Evolutionary conservation across 441 rosid genomes (phyloP).

Genomic region (Francoa sonchifolia): DNA sequence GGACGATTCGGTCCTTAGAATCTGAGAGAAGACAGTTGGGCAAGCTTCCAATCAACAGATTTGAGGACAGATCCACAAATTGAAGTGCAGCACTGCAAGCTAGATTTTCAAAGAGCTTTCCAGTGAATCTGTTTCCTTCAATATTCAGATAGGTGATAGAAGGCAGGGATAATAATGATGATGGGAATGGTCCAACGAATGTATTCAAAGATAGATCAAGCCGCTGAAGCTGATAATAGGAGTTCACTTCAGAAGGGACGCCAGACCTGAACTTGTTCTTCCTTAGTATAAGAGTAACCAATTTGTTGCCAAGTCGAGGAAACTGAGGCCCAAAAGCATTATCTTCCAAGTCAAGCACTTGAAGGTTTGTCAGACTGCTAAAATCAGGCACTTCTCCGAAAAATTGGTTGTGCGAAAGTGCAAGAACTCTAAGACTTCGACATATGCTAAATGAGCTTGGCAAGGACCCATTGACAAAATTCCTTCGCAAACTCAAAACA

Average conservation of each 20-base stretch:
- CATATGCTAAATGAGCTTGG: slow-evolving; percentile 52
- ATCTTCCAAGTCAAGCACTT: slow-evolving; percentile 75
- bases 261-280: slow-evolving; percentile 78
- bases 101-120: slow-evolving; percentile 56
- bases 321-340: slow-evolving; percentile 65
- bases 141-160: slow-evolving; percentile 48
- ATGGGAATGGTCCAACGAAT: slow-evolving; percentile 70
- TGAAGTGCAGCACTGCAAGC: slow-evolving; percentile 55
- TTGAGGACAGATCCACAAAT: slow-evolving; percentile 65
- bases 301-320: slow-evolving; percentile 58
- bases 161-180: slow-evolving; percentile 52
- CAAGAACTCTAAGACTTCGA: slow-evolving; percentile 65
- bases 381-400: slow-evolving; percentile 60
- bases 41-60: slow-evolving; percentile 67
- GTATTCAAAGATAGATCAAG: slow-evolving; percentile 70
- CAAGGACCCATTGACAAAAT: slow-evolving; percentile 57
- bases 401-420: slow-evolving; percentile 64
- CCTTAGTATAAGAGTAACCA: slow-evolving; percentile 57
- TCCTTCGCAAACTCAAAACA: slow-evolving; percentile 67
- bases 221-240: slow-evolving; percentile 60
- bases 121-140: slow-evolving; percentile 74
- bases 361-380: slow-evolving; percentile 62
- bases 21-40: slow-evolving; percentile 51
- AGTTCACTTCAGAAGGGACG: slow-evolving; percentile 39
- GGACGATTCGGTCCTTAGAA: slow-evolving; percentile 30